These are phyloP conservation scores for Boletus rex-veris DNA, from an alignment of 768 basidiomycete genomes.

Conservation along the genomic window DNA sequence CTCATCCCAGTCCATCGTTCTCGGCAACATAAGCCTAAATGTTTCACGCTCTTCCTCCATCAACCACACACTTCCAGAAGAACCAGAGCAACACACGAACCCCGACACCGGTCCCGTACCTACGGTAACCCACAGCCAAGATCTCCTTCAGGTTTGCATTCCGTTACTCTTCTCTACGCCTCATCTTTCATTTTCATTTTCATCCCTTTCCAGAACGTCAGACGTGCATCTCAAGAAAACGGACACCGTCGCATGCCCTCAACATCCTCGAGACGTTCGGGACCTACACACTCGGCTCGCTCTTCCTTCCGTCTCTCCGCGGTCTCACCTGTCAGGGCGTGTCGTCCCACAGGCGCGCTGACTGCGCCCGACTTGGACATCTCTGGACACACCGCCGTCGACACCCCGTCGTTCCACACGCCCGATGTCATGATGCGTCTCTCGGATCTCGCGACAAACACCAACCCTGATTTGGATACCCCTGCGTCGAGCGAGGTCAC, in stretches of 20 bases:
- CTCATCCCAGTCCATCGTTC: constrained; percentile 23
- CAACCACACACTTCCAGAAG: constrained; percentile 14
- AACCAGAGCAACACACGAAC: constrained; percentile 6
- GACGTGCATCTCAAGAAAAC: constrained; percentile 14
- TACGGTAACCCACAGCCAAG: constrained; percentile 26
- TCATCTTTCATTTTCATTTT: constrained; percentile 2
- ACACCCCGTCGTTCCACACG: constrained; percentile 4
- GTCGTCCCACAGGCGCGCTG: background rate
- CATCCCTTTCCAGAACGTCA: constrained; percentile 17
- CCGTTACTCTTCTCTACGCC: background rate
- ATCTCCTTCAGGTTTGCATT: constrained; percentile 27
- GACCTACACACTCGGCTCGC: constrained; percentile 3
- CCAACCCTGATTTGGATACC: background rate
- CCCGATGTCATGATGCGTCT: constrained; percentile 16
- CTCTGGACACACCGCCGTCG: background rate
- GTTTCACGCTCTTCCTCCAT: constrained; percentile 20
- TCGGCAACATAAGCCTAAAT: constrained; percentile 26
- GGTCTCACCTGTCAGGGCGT: constrained; percentile 10
- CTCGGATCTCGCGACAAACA: constrained; percentile 10
- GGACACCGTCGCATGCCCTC: constrained; percentile 23
- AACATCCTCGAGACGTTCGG: constrained; percentile 17
- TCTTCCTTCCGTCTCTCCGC: constrained; percentile 25
- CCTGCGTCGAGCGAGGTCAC: constrained; percentile 14
- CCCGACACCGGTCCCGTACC: constrained; percentile 4
- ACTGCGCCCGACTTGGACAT: background rate